phyloP scores from a whole-genome alignment of 345 rosid species.

The Trapa bicornis region DNA sequence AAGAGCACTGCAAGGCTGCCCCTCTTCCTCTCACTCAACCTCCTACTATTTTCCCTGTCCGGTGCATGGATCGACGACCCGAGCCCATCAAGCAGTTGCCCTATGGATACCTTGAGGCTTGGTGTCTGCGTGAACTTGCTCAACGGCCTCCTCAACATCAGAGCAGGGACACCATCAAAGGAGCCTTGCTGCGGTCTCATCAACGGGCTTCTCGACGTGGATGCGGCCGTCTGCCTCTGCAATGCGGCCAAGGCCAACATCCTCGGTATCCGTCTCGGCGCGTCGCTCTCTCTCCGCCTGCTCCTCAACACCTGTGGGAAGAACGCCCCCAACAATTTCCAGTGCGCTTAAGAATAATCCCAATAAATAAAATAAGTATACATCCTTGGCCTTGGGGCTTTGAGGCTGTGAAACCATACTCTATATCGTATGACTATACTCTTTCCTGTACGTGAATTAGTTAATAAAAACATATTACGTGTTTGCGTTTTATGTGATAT shows the following conservation, averaged over 20 bases:
- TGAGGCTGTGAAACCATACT: not conserved
- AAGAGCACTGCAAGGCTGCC: conserved; percentile 12
- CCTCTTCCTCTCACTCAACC: conserved; percentile 20
- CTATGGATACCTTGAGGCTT: conserved; percentile 39
- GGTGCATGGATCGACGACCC: conserved; percentile 25
- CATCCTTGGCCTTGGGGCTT: not conserved
- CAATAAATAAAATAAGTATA: not conserved
- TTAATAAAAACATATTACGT: not conserved
- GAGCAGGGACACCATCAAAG: conserved; percentile 38
- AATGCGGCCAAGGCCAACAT: conserved; percentile 53
- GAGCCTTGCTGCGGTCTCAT: conserved; percentile 49
- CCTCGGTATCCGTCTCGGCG: conserved; percentile 40
- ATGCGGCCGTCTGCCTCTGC: conserved; percentile 55
- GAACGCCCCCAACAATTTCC: conserved; percentile 44
- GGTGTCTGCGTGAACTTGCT: conserved; percentile 47
- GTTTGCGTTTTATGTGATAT: no score
- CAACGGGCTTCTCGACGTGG: conserved; percentile 38
- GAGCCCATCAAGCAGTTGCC: conserved; percentile 20
- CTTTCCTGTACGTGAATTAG: not conserved
- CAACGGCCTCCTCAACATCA: conserved; percentile 28
- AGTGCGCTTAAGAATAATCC: conserved; percentile 27
- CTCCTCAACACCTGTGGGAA: conserved; percentile 58
- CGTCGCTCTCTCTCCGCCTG: conserved; percentile 47
- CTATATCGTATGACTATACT: not conserved
- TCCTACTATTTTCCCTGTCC: conserved; percentile 23